Evolutionary conservation across 2,329 filamentous ascomycete species (phyloP), one percentile per base, ranked within the genome.

Genomic region (Pezicula neosporulosa): DNA sequence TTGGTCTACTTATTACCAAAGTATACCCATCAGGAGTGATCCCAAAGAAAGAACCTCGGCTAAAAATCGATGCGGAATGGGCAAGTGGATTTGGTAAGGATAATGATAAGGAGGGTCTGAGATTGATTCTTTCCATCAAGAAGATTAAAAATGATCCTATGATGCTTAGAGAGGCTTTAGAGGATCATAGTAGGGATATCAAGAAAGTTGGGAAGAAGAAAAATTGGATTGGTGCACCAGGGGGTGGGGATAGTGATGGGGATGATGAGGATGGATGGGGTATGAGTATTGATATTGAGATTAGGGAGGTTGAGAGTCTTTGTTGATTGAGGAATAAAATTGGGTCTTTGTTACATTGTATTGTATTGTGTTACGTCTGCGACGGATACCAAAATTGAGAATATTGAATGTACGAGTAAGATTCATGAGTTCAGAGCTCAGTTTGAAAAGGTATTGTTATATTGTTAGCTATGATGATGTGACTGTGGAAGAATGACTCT

Each of bases 11-110:
- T 9, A 68, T 87, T 28, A 80, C 77, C 0, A 72, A 70, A 9
- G 70, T 87, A 8, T 86, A 85, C 66, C 85, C 86, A 1, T 77
- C 81, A 1, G 85, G 85, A 1, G 66, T 73, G 1, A 63, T 78
- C 3, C 60, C 69, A 47, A 55, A 61, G 28, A 59, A 61, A 28
- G 68, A 73, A 53, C 68, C 71, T 16, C 68, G 70, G 21, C 63
- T 78, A 21, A 66, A 63, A 2, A 66, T 77, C 44, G 63, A 63
- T 10, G 69, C 72, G 1, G 65, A 65, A 42, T 77, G 74, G 74
- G 67, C 67, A 13, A 68, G 61, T 52, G 70, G 61, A 24, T 66
- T 66, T 66, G 72, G 69, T 52, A 74, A 70, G 57, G 63, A 65
- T 13, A 65, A 68, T 21, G 60, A 68, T 10, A 68, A 72, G 47